phyloP scores from a whole-genome alignment of 441 rosid genomes.

The Raphanus hybrid region DNA sequence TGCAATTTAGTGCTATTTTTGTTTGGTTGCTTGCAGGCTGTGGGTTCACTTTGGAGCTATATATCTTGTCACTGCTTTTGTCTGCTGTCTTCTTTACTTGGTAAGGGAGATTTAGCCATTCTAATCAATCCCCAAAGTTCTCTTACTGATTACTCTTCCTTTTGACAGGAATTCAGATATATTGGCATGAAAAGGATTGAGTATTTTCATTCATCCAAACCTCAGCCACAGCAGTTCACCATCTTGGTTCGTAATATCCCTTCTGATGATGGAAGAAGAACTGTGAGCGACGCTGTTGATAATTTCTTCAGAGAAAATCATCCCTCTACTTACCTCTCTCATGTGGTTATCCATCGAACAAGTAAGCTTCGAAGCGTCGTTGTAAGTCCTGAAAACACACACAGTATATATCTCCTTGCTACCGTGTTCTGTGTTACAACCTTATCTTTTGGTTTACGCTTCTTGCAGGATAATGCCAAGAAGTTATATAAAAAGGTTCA shows the following conservation, averaged over 20 bases:
- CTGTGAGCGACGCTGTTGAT: conserved; percentile 79
- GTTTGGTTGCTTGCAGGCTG: conserved; percentile 62
- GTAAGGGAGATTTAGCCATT: conserved; percentile 51
- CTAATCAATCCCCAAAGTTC: not conserved
- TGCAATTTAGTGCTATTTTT: not conserved
- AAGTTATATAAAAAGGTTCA: conserved; percentile 57
- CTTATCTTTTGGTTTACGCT: not conserved
- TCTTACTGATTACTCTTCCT: conserved; percentile 11
- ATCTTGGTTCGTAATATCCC: conserved; percentile 83
- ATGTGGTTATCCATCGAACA: conserved; percentile 75
- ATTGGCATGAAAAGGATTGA: conserved; percentile 79
- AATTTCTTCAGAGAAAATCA: conserved; percentile 76
- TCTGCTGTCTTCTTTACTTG: conserved; percentile 79
- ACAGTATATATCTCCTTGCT: conserved; percentile 14
- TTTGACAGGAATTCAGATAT: conserved; percentile 79
- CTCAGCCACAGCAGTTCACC: conserved; percentile 95
- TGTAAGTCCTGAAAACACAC: conserved; percentile 51
- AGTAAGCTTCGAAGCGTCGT: conserved; percentile 68
- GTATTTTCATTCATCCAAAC: conserved; percentile 77
- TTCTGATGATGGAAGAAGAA: conserved; percentile 69
- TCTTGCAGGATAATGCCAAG: conserved; percentile 59
- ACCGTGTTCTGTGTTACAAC: not conserved
- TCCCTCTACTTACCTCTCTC: conserved; percentile 77
- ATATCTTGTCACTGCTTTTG: conserved; percentile 72
- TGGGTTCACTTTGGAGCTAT: conserved; percentile 94